Percentiles rank a stretch among this genome's conserved stretches.
These are phyloP conservation scores for Aspergillus fructus DNA, from an alignment of 2,329 filamentous ascomycete species.

Conservation along the genomic window DNA sequence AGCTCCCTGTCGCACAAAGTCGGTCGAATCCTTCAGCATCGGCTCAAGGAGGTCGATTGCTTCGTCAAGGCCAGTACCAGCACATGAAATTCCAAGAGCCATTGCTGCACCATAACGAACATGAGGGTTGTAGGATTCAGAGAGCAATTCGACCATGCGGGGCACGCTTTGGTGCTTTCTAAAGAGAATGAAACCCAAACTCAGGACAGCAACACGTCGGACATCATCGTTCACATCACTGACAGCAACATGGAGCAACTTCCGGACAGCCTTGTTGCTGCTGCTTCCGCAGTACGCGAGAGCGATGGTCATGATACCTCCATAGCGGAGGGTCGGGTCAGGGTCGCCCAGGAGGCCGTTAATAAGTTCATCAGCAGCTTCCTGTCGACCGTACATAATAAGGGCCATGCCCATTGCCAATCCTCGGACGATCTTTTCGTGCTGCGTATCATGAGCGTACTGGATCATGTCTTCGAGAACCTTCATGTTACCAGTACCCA, in stretches of 20 bases:
- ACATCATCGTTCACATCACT: slow-evolving; percentile 99
- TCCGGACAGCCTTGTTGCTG: slow-evolving; percentile 97
- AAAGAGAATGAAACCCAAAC: slow-evolving; percentile 97
- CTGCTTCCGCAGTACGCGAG: slow-evolving; percentile 95
- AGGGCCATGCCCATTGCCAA: slow-evolving; percentile 94
- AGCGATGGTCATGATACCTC: slow-evolving; percentile 98
- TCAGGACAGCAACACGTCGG: slow-evolving; percentile 93
- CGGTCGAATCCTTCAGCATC: slow-evolving; percentile 98
- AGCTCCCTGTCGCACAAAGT: slow-evolving; percentile 96
- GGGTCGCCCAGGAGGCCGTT: slow-evolving; percentile 90
- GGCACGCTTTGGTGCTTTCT: slow-evolving; percentile 95
- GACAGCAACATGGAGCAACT: slow-evolving; percentile 91
- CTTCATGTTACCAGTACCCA: slow-evolving; percentile 93
- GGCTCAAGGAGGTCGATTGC: slow-evolving; percentile 95
- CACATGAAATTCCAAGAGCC: slow-evolving; percentile 97
- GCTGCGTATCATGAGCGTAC: slow-evolving; percentile 95
- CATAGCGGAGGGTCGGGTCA: slow-evolving; percentile 89
- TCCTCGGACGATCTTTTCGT: slow-evolving; percentile 98
- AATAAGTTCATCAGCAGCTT: slow-evolving; percentile 90
- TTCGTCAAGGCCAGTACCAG: slow-evolving; percentile 91
- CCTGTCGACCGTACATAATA: slow-evolving; percentile 96
- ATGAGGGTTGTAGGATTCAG: slow-evolving; percentile 98
- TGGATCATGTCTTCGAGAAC: slow-evolving; percentile 95
- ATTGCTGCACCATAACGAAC: slow-evolving; percentile 97
- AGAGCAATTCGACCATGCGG: slow-evolving; percentile 96